Evolutionary conservation across 2,329 filamentous ascomycete genomes (phyloP).

Genomic region (Pyricularia sp.): DNA sequence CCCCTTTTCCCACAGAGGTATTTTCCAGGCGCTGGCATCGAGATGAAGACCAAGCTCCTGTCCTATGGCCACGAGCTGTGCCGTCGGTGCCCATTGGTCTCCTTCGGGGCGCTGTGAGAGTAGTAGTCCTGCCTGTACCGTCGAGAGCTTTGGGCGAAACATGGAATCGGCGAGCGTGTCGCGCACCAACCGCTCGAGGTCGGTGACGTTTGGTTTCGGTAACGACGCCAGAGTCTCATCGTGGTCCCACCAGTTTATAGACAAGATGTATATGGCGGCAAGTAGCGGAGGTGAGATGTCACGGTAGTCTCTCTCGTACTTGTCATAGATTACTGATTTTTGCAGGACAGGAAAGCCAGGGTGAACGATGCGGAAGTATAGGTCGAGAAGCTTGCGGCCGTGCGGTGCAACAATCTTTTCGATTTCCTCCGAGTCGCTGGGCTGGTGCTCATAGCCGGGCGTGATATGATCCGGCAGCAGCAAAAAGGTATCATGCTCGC

Average conservation of each 20-base stretch:
- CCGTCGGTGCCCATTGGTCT: constrained; percentile 34
- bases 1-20: constrained; percentile 50
- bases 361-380: constrained; percentile 53
- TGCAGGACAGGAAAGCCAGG: constrained; percentile 45
- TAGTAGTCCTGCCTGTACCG: constrained; percentile 40
- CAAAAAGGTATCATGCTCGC: constrained; percentile 65
- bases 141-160: constrained; percentile 39
- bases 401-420: constrained; percentile 55
- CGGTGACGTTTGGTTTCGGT: constrained; percentile 25
- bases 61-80: constrained; percentile 41
- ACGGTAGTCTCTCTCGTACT: constrained; percentile 41
- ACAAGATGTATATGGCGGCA: constrained; percentile 49
- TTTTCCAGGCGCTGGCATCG: constrained; percentile 48
- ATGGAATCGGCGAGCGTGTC: constrained; percentile 33
- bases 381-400: constrained; percentile 48
- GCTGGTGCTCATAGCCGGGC: constrained; percentile 56
- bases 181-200: constrained; percentile 21
- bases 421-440: constrained; percentile 52
- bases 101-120: constrained; percentile 35
- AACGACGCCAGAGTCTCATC: constrained; percentile 35
- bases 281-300: constrained; percentile 47
- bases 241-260: constrained; percentile 47
- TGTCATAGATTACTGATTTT: constrained; percentile 48
- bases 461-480: constrained; percentile 65
- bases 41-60: constrained; percentile 47